Conservation (phyloP, 805 yeast species). For the Metschnikowia amazonensis region DNA sequence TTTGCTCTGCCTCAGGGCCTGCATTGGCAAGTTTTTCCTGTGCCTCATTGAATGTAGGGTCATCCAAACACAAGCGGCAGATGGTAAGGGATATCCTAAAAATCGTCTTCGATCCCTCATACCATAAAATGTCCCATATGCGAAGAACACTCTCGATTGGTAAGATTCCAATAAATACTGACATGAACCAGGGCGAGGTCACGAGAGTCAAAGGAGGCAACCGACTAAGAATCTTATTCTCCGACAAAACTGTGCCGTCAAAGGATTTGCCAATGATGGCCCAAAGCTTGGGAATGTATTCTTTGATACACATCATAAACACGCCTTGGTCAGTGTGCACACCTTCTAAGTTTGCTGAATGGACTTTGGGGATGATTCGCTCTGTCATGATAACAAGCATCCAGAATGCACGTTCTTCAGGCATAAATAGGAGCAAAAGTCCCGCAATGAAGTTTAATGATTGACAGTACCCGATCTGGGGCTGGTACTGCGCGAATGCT, state of each 20-base stretch:
- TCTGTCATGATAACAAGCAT: slow-evolving; percentile 90
- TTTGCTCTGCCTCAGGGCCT: slow-evolving; percentile 36
- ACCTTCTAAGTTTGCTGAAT: slow-evolving; percentile 85
- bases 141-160: slow-evolving; percentile 87
- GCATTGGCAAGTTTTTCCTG: slow-evolving; percentile 16
- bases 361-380: slow-evolving; percentile 83
- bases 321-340: slow-evolving; percentile 96
- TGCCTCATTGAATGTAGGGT: slow-evolving; percentile 49
- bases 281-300: slow-evolving; percentile 84
- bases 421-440: slow-evolving; percentile 73
- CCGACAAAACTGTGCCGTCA: slow-evolving; percentile 39
- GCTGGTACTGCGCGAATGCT: slow-evolving; percentile 82
- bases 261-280: slow-evolving; percentile 37
- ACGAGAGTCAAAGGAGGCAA: slow-evolving; percentile 89
- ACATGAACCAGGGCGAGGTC: slow-evolving; percentile 98
- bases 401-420: slow-evolving; percentile 92
- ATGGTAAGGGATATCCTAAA: slow-evolving; percentile 81
- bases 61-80: slow-evolving; percentile 60
- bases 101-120: slow-evolving; percentile 83
- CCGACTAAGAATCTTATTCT: slow-evolving; percentile 57
- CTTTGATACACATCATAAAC: slow-evolving; percentile 77
- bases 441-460: slow-evolving; percentile 92
- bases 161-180: slow-evolving; percentile 83
- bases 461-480: slow-evolving; percentile 93
- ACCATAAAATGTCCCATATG: slow-evolving; percentile 93